Base-by-base conservation (phyloP, 2,329 filamentous ascomycete species). In the Monosporascus sp. region DNA sequence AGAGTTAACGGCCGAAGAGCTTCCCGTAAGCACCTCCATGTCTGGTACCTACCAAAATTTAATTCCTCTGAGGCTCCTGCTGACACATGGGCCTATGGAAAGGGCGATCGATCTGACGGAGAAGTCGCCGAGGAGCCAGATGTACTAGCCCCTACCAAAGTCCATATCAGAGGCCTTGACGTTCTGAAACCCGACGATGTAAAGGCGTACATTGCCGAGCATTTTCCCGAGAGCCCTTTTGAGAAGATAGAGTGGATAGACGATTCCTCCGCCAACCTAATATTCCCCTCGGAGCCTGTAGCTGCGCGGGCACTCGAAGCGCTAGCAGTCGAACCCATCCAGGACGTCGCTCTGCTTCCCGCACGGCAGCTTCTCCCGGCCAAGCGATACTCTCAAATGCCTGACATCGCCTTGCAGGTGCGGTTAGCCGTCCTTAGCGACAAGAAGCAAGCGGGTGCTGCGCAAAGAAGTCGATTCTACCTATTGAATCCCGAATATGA, bases 161-260 rank as follows among this genome's bases (percentile, higher is more conserved):
- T 97, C n/a, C 87, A 97, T 70, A 75, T 99, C 50, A 84, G 85
- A 55, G 93, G 93, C 20, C 79, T 97, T 3, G 88, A 96, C 65
- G 84, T 87, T 44, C 76, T 97, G 67, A 89, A 87, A 35, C 91
- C 91, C 27, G 80, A 84, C 52, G 85, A 96, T 58, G 87, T 97
- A 62, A 86, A 88, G 62, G 77, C 80, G 55, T 97, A 91, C 63
- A 82, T 90, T 8, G 72, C 77, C 48, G 79, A 89, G 58, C 82
- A 94, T 68, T 91, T 81, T 64, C 73, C 78, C 37, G 68, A 71
- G 16, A 76, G 78, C 52, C 65, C 74, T 50, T 76, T 85, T 53
- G 75, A 81, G 52, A 79, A 82, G 56, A 78, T 97, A 58, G 91
- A 97, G 73, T 99, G 94, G 94, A 91, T 99, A 60, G 90, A 97